Conservation (phyloP, 345 rosid species). For the Lenwebbia sp. region DNA sequence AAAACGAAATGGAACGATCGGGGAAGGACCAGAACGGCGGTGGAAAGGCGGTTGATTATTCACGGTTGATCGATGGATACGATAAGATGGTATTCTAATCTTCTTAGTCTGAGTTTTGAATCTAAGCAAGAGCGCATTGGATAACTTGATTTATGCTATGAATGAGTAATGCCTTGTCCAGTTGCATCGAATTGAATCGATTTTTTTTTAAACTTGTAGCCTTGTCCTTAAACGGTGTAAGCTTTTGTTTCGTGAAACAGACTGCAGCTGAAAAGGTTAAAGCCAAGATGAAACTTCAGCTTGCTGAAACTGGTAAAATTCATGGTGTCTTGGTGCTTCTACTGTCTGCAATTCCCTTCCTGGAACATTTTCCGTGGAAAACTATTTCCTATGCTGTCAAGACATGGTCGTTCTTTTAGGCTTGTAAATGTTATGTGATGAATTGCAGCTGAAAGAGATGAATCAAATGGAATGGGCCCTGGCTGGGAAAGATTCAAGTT, state of each 20-base stretch:
- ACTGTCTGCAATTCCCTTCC: background rate
- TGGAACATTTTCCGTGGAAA: background rate
- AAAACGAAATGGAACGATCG: background rate
- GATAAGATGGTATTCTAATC: conserved; percentile 43
- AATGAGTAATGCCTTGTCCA: background rate
- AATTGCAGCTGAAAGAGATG: conserved; percentile 75
- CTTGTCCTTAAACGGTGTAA: background rate
- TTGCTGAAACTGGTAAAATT: conserved; percentile 59
- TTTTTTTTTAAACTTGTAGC: background rate
- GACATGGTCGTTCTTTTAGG: background rate
- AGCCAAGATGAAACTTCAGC: conserved; percentile 90
- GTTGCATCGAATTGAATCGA: background rate
- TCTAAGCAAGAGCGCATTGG: background rate
- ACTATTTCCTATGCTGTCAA: background rate
- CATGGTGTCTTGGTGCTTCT: background rate
- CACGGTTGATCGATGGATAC: conserved; percentile 54
- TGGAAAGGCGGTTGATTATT: conserved; percentile 30
- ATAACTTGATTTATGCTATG: background rate
- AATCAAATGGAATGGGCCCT: conserved; percentile 46
- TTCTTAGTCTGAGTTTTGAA: background rate
- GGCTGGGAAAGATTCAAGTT: conserved; percentile 94
- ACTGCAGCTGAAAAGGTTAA: conserved; percentile 78
- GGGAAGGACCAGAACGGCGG: conserved; percentile 13
- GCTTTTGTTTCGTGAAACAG: conserved; percentile 33
- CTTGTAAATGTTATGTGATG: background rate